These are phyloP conservation scores for Naganishia liquefaciens DNA, from an alignment of 1,284 basidiomycete species.

Conservation along the genomic window DNA sequence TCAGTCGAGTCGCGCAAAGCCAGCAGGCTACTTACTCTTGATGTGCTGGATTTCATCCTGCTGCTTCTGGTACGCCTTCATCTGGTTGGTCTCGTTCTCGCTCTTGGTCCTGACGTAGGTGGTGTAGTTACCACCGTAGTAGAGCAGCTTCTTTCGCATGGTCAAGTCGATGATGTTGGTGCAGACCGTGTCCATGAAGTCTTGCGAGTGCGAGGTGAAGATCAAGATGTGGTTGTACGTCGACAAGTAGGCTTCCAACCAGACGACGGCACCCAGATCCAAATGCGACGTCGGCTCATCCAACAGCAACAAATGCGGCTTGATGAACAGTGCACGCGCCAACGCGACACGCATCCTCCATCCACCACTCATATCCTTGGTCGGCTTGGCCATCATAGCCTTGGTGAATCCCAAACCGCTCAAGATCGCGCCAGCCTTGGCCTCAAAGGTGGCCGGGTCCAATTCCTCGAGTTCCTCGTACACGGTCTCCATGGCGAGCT, in stretches of 20 bases:
- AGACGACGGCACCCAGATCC: slow-evolving; percentile 96
- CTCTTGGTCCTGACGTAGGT: slow-evolving; percentile 93
- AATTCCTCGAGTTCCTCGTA: slow-evolving; percentile 98
- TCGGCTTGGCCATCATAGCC: slow-evolving; percentile 93
- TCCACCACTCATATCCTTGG: slow-evolving; percentile 98
- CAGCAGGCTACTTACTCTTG: slow-evolving; percentile 62
- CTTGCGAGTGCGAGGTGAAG: slow-evolving; percentile 78
- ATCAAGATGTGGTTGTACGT: slow-evolving; percentile 95
- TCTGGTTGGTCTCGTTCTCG: slow-evolving; percentile 98
- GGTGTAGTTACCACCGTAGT: slow-evolving; percentile 96
- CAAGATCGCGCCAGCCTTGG: slow-evolving; percentile 91
- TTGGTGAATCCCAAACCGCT: slow-evolving; percentile 93
- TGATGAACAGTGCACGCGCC: slow-evolving; percentile 91
- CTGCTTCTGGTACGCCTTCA: slow-evolving; percentile 98
- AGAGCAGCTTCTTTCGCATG: slow-evolving; percentile 62
- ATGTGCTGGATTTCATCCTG: slow-evolving; percentile 98
- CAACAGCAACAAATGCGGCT: slow-evolving; percentile 89
- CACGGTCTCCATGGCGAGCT: slow-evolving; percentile 77
- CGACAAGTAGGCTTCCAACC: slow-evolving; percentile 95
- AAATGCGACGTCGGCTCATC: slow-evolving; percentile 70
- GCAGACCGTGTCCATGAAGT: slow-evolving; percentile 97
- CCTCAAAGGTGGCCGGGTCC: slow-evolving; percentile 92
- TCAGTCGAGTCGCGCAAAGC: background rate
- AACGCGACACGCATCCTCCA: slow-evolving; percentile 99
- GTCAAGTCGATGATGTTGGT: slow-evolving; percentile 99